phyloP scores from a whole-genome alignment of 352 stramenopile genomes.

The Pythium scleroteichum region DNA sequence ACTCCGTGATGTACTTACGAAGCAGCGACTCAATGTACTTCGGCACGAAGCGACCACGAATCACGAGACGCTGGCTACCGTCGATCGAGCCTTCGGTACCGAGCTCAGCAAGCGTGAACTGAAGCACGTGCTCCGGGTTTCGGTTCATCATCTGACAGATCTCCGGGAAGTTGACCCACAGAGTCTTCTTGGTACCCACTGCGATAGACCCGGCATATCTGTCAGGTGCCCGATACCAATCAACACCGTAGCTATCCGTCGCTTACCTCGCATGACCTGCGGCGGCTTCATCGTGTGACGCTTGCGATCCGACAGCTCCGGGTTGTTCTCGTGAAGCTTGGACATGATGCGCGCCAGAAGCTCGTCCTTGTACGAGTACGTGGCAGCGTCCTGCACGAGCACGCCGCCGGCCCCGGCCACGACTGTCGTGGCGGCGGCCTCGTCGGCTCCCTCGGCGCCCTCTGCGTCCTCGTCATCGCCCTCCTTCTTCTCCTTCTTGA shows the following conservation, averaged over 20 bases:
- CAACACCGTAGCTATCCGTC: not conserved
- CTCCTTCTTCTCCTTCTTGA: conserved; percentile 58
- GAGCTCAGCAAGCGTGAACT: conserved; percentile 99
- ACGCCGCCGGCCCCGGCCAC: conserved; percentile 29
- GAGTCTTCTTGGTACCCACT: conserved; percentile 97
- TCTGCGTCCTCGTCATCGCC: conserved; percentile 34
- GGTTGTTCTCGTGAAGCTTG: conserved; percentile 96
- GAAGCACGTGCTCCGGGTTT: conserved; percentile 97
- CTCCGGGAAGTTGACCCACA: conserved; percentile 99
- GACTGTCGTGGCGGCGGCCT: conserved; percentile 32
- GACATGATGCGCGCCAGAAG: conserved; percentile 94
- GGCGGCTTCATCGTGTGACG: conserved; percentile 90
- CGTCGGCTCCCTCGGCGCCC: conserved; percentile 31
- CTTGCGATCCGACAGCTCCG: conserved; percentile 95
- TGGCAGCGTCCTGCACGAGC: conserved; percentile 85
- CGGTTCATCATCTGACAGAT: conserved; percentile 99
- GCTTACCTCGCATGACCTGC: conserved; percentile 77
- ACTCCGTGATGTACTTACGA: conserved; percentile 99
- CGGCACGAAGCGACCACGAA: conserved; percentile 96
- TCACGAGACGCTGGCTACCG: conserved; percentile 98
- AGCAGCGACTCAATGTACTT: conserved; percentile 99
- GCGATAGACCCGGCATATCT: too few relatives aligned
- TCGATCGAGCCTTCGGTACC: conserved; percentile 99
- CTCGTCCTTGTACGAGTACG: conserved; percentile 95
- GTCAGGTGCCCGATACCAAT: conserved; percentile 39